These are phyloP conservation scores for Leishmania lainsoni DNA, from an alignment of 208 protist species.

Conservation along the genomic window DNA sequence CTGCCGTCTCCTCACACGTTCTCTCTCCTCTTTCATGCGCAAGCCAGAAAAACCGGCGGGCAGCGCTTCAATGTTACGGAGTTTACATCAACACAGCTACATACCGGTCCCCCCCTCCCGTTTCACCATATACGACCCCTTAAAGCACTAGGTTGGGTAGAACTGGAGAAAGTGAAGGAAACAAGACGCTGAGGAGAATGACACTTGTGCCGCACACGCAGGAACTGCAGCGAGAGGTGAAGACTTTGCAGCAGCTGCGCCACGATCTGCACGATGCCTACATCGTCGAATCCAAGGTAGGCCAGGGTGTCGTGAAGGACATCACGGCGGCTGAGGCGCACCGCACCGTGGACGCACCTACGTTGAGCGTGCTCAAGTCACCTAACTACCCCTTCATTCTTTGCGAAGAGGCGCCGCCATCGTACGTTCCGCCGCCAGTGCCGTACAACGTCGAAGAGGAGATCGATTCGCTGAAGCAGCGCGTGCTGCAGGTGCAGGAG, in stretches of 20 bases:
- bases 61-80: background rate
- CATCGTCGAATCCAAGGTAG: conserved; percentile 33
- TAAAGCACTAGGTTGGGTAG: background rate
- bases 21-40: background rate
- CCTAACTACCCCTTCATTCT: conserved; percentile 82
- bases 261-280: conserved; percentile 51
- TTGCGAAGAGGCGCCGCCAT: conserved; percentile 79
- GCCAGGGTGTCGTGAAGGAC: background rate
- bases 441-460: conserved; percentile 76
- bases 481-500: conserved; percentile 62
- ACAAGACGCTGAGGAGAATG: conserved; percentile 13
- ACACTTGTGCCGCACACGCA: conserved; percentile 36
- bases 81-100: background rate
- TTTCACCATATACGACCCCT: no score
- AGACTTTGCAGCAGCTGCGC: conserved; percentile 46
- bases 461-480: conserved; percentile 50
- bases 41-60: background rate
- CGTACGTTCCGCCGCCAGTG: conserved; percentile 74
- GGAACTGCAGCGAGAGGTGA: conserved; percentile 42
- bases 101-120: background rate
- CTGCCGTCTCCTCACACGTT: background rate
- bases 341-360: conserved; percentile 73
- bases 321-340: conserved; percentile 26
- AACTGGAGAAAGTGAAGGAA: background rate
- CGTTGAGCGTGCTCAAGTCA: conserved; percentile 64